Percentiles rank a stretch among this genome's conserved stretches.
phyloP scores from a whole-genome alignment of 345 rosid species.

The Gossypium turneri region DNA sequence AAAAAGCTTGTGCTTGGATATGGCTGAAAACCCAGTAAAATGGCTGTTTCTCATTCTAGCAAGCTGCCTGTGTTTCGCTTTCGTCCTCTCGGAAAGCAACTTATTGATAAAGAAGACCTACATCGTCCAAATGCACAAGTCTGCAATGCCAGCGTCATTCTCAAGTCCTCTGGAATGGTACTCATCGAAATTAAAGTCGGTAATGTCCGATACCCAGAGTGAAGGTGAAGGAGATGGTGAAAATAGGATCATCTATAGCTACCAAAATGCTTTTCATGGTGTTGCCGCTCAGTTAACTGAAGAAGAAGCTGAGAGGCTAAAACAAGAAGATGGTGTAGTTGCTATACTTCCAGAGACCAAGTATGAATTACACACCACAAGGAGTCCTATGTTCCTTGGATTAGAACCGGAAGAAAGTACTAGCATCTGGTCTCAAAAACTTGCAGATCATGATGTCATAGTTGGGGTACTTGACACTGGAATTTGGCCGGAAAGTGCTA shows the following conservation, averaged over 20 bases:
- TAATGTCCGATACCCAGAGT: conserved; percentile 23
- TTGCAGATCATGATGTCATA: conserved; percentile 56
- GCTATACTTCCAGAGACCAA: conserved; percentile 52
- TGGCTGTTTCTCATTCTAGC: conserved; percentile 39
- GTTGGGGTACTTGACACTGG: conserved; percentile 79
- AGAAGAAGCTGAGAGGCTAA: conserved; percentile 55
- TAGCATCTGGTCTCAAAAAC: conserved; percentile 42
- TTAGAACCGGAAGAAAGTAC: conserved; percentile 43
- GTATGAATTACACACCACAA: conserved; percentile 67
- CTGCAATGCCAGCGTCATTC: conserved; percentile 65
- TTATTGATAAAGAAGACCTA: conserved; percentile 49
- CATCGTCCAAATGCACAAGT: conserved; percentile 80
- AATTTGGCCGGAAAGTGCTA: conserved; percentile 71
- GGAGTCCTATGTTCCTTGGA: conserved; percentile 72
- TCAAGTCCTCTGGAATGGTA: conserved; percentile 68
- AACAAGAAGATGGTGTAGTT: conserved; percentile 48
- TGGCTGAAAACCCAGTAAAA: conserved; percentile 39
- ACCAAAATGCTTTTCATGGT: conserved; percentile 60
- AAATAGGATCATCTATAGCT: conserved; percentile 62
- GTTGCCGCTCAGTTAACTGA: conserved; percentile 52
- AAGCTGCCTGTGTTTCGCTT: conserved; percentile 25
- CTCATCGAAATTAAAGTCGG: conserved; percentile 55
- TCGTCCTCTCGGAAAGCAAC: conserved; percentile 28
- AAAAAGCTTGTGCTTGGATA: conserved; percentile 6
- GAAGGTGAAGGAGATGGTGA: conserved; percentile 32